phyloP scores from a whole-genome alignment of 129 eudicot species.

The Flaveria bidentis region DNA sequence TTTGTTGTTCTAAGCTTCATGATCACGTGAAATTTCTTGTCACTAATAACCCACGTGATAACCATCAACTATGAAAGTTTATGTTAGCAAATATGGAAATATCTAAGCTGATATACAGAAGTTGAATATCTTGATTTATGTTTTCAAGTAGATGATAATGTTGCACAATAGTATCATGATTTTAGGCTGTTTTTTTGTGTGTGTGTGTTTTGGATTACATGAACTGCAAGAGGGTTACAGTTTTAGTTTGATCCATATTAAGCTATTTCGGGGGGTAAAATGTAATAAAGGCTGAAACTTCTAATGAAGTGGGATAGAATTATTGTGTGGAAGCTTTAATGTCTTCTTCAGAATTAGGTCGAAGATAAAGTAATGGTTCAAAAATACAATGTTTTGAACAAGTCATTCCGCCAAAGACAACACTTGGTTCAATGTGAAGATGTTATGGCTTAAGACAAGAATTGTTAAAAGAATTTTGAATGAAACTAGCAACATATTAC shows the following conservation, averaged over 20 bases:
- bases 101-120: neutral
- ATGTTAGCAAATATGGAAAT: neutral
- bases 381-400: neutral
- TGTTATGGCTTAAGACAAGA: constrained; percentile 5
- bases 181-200: neutral
- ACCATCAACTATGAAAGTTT: neutral
- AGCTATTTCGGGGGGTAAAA: neutral
- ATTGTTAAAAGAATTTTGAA: neutral
- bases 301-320: neutral
- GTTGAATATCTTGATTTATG: constrained; percentile 7
- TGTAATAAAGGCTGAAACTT: neutral
- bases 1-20: constrained; percentile 5
- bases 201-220: neutral
- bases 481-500: constrained; percentile 37
- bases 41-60: constrained; percentile 6
- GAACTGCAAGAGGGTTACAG: neutral
- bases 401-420: neutral
- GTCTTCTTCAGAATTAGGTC: neutral
- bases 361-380: constrained; percentile 8
- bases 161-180: neutral
- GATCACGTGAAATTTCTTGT: neutral
- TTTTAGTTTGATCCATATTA: neutral
- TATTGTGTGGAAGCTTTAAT: neutral
- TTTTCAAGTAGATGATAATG: neutral
- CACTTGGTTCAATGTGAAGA: neutral